Evolutionary conservation across 495 filamentous ascomycete species (phyloP).

Genomic region (Lasiosphaeria miniovina): DNA sequence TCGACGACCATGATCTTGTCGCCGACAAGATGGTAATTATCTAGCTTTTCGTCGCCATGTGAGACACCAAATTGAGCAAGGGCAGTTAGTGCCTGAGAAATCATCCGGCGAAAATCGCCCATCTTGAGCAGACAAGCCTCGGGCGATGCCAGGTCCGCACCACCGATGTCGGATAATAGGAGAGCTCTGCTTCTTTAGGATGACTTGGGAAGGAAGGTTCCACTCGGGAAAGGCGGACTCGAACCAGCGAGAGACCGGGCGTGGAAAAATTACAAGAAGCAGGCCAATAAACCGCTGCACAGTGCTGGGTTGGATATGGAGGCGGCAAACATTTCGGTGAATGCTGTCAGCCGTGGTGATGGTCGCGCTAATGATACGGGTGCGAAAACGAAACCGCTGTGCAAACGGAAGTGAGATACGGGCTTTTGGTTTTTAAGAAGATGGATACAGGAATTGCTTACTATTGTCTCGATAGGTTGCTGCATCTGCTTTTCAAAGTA

Average conservation of each 20-base stretch:
- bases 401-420: background rate
- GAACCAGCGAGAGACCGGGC: constrained; percentile 6
- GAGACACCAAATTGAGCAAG: constrained; percentile 9
- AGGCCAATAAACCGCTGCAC: constrained; percentile 1
- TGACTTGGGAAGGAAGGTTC: constrained; percentile 13
- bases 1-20: constrained; percentile 17
- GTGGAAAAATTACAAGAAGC: constrained; percentile 2
- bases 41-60: constrained; percentile 15
- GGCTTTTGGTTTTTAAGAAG: background rate
- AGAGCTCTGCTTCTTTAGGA: constrained; percentile 20
- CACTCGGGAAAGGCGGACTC: constrained; percentile 17
- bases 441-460: background rate
- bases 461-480: constrained; percentile 10
- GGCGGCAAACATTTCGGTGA: constrained; percentile 12
- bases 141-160: constrained; percentile 8
- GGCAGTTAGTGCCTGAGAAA: constrained; percentile 11
- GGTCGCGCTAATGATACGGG: constrained; percentile 11
- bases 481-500: constrained; percentile 5
- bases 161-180: constrained; percentile 17
- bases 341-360: constrained; percentile 8
- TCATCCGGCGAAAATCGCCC: constrained; percentile 10
- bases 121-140: constrained; percentile 14
- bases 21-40: constrained; percentile 16
- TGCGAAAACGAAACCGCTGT: constrained; percentile 18
- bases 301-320: constrained; percentile 10